Base-by-base conservation (phyloP, 2,329 filamentous ascomycete species). In the Cladosporium halotolerans region DNA sequence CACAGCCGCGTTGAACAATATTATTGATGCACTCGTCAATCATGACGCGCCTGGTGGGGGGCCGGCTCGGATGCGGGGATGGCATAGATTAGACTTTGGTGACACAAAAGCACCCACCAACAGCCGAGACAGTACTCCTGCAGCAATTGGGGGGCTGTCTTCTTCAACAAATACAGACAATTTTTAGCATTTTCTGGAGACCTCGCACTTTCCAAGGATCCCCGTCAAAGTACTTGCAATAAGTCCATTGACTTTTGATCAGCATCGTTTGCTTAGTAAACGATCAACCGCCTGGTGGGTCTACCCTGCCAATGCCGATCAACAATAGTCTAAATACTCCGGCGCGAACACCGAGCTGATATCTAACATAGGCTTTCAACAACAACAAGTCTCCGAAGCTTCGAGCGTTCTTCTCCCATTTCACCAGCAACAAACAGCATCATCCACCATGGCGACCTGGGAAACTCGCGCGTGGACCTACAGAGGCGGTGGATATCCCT, bases 391-490 rank as follows among this genome's bases (percentile, higher is more conserved):
- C 23, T 7, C 4, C 23, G 23, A 28, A 7, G 23, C 23, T 28
- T 28, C 23, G 23, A 28, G 23, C 23, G 7, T 28, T 7, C 23
- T 28, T 28, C 23, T 28, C 23, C 23, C 7, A 28, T 28, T 28
- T 7, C 23, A 7, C 23, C 23, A 28, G 23, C 23, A 28, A 28
- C 16, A 47, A 14, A 16, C n/a, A 19, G 8, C 33, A 18, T 19
- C 40, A 33, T 14, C 32, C 32, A 51, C 36, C 16, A 51, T 51
- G 48, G 38, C 48, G 23, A 44, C 48, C 10, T 51, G 48, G 48
- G 44, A 57, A 53, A 57, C 57, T 44, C 61, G 58, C 52, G 66
- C 66, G 42, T 69, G 67, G 67, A 63, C 61, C 13, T 69, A 66
- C 57, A 67, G 62, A 23, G 53, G 54, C 52, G 63, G 59, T 28